A percentile compares a stretch with the other conserved stretches of the same genome.
Evolutionary conservation across 345 rosid species (phyloP).

Genomic region (Pistacia atlantica): DNA sequence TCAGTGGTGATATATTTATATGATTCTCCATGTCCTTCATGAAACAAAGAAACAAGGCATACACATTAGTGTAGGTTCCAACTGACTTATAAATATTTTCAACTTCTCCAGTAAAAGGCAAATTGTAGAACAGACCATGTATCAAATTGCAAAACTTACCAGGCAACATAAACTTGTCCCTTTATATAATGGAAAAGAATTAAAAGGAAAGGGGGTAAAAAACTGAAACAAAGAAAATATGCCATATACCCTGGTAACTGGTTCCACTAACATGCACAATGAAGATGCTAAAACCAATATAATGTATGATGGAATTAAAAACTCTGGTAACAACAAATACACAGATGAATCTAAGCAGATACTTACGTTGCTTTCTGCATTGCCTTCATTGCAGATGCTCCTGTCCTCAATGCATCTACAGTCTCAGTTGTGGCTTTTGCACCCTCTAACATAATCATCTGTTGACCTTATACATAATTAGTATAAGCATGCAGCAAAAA

Average conservation of each 20-base stretch:
- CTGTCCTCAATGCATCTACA: constrained; percentile 88
- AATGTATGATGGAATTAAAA: constrained; percentile 5
- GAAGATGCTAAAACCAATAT: neutral
- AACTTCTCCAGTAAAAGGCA: neutral
- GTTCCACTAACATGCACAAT: neutral
- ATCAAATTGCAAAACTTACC: neutral
- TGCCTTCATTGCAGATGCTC: constrained; percentile 87
- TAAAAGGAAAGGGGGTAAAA: neutral
- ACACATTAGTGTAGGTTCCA: neutral
- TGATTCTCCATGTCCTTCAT: neutral
- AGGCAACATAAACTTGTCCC: neutral
- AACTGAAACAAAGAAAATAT: no score
- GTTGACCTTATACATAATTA: constrained; percentile 16
- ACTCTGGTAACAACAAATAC: neutral
- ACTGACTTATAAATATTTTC: neutral
- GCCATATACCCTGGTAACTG: neutral
- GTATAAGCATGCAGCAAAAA: neutral
- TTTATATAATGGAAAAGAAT: neutral
- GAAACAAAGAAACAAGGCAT: neutral
- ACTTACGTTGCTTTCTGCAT: constrained; percentile 95
- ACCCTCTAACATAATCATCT: constrained; percentile 92
- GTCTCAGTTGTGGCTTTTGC: constrained; percentile 88
- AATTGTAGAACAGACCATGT: neutral
- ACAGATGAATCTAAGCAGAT: neutral
- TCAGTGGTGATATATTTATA: neutral